Evolutionary conservation across 129 eudicot genomes (phyloP), one percentile per base, ranked within the genome.

Genomic region (Erigeron canadensis): DNA sequence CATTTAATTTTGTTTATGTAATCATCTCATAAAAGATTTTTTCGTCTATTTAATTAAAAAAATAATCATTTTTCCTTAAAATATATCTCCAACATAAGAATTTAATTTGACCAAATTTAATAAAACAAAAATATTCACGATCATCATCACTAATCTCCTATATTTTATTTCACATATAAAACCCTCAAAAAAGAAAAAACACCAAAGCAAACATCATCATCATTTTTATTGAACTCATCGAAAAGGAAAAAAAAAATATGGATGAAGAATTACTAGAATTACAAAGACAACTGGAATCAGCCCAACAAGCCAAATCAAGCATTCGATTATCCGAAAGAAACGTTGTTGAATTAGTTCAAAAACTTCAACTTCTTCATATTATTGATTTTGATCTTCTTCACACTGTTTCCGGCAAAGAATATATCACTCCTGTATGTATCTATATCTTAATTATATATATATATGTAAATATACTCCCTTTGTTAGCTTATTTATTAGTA

Each of bases 371-470:
- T 11, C 96, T 94, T 78, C 72, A 83, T 2, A 90, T 94, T 77
- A 94, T 94, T 77, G 88, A 90, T 70, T 94, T 87, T 47, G 97
- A 90, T 83, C 99, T 94, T 75, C 99, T 94, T 37, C 99, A 94
- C 86, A 94, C 99, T 12, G 84, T 81, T 69, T 80, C 99, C 81
- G 99, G 99, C 89, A 94, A 94, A 84, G 99, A 94, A 64, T 94
- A 84, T 91, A 90, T 94, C 86, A 94, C 99, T 74, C 97, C 96
- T 1, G 99, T 94, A 82, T 10, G 58, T 53, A 53, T 17, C 6
- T 53, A 53, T 53, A 28, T n/a, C n/a, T n/a, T n/a, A n/a, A n/a
- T n/a, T 16, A 9, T 51, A 51, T 51, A 0, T 51, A 6, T 51
- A 4, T n/a, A 51, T 51, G 19, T n/a, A n/a, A n/a, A n/a, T 28